phyloP scores from a whole-genome alignment of 2,329 filamentous ascomycete genomes.

The Calonectria leucothoes region DNA sequence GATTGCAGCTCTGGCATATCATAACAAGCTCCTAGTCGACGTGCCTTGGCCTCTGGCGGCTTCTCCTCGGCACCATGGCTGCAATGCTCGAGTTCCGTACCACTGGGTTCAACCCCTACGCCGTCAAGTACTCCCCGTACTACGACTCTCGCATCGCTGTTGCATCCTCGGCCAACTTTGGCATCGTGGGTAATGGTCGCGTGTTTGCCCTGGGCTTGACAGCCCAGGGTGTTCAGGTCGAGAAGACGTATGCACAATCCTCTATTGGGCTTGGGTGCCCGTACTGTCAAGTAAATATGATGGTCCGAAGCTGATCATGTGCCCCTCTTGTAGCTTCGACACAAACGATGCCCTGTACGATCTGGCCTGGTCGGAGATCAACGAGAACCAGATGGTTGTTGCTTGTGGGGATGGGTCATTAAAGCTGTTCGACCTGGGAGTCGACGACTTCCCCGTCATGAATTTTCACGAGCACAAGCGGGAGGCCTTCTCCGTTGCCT shows the following conservation, averaged over 20 bases:
- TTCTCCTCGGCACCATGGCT: conserved; percentile 49
- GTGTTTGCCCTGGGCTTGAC: conserved; percentile 88
- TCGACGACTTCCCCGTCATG: conserved; percentile 87
- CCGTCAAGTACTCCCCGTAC: conserved; percentile 98
- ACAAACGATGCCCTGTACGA: conserved; percentile 98
- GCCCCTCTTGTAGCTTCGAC: conserved; percentile 74
- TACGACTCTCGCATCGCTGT: conserved; percentile 95
- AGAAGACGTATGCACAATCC: conserved; percentile 75
- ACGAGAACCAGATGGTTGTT: conserved; percentile 92
- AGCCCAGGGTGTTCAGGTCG: conserved; percentile 82
- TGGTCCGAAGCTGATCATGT: neutral
- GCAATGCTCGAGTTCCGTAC: conserved; percentile 95
- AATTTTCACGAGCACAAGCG: conserved; percentile 94
- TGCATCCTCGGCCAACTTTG: conserved; percentile 92
- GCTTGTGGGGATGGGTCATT: conserved; percentile 94
- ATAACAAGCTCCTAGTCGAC: conserved; percentile 31
- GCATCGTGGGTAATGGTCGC: conserved; percentile 94
- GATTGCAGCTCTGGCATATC: conserved; percentile 17
- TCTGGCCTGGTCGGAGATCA: conserved; percentile 92
- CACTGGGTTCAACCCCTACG: conserved; percentile 93
- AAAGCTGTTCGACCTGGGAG: conserved; percentile 89
- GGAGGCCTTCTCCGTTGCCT: conserved; percentile 92
- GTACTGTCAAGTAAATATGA: neutral
- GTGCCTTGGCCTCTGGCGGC: conserved; percentile 29
- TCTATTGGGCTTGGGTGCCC: neutral